A percentile compares a stretch with the other conserved stretches of the same genome.
Evolutionary conservation across 2,329 filamentous ascomycete species (phyloP).

Genomic region (Neofusicoccum sp.): DNA sequence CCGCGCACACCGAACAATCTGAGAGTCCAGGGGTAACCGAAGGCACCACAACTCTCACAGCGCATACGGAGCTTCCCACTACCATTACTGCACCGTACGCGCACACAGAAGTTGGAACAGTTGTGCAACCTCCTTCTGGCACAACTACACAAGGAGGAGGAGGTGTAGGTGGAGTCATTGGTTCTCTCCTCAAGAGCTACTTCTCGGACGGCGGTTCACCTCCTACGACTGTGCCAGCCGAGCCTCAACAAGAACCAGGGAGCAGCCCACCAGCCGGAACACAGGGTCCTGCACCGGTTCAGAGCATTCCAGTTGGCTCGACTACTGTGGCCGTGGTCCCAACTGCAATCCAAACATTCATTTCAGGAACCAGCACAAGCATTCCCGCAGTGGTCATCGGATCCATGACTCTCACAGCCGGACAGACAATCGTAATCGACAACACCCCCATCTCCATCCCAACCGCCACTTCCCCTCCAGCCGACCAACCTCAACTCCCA

Average conservation of each 20-base stretch:
- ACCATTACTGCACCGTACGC: neutral
- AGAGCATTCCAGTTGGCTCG: slow-evolving; percentile 1
- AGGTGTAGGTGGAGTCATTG: slow-evolving; percentile 5
- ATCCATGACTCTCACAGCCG: neutral
- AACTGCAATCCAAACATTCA: neutral
- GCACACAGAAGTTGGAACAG: neutral
- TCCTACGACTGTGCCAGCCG: neutral
- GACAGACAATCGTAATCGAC: neutral
- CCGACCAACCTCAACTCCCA: slow-evolving; percentile 26
- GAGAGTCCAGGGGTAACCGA: neutral
- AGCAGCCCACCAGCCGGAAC: neutral
- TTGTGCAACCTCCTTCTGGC: neutral
- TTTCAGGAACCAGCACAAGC: slow-evolving; percentile 5
- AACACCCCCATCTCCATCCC: slow-evolving; percentile 8
- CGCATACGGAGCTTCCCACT: neutral
- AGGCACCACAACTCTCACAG: neutral
- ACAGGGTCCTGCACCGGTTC: neutral
- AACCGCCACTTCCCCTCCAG: neutral
- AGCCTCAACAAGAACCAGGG: neutral
- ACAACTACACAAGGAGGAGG: neutral
- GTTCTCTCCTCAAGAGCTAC: slow-evolving; percentile 5
- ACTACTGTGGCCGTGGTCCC: neutral
- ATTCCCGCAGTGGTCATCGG: slow-evolving; percentile 6
- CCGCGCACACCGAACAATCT: neutral
- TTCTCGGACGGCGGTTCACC: neutral